phyloP scores from a whole-genome alignment of 176 grass and related monocot species.

The Aegilops speltoides region DNA sequence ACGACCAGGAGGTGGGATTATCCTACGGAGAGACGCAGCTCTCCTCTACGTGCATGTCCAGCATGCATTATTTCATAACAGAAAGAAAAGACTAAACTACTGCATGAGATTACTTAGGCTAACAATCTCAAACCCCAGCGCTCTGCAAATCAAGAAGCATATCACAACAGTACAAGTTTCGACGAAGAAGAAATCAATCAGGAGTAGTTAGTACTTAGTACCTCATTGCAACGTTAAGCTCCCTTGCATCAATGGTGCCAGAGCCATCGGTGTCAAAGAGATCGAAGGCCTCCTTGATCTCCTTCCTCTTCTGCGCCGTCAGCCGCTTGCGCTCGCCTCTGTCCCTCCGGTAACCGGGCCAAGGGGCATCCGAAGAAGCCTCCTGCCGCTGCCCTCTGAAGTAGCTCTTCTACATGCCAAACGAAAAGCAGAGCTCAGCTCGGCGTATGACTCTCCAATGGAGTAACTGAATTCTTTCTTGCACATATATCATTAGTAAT shows the following conservation, averaged over 20 bases:
- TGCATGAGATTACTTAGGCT: too few relatives aligned
- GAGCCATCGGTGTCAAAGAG: slow-evolving; percentile 84
- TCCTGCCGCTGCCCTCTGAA: slow-evolving; percentile 10
- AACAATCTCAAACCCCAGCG: slow-evolving; percentile 88
- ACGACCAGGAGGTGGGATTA: too few relatives aligned
- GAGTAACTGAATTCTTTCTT: too few relatives aligned
- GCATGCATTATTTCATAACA: too few relatives aligned
- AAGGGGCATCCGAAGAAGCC: neutral
- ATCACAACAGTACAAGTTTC: too few relatives aligned
- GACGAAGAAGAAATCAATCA: too few relatives aligned
- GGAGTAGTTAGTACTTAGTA: too few relatives aligned
- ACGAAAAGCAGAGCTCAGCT: neutral
- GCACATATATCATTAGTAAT: too few relatives aligned
- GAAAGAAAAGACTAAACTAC: too few relatives aligned
- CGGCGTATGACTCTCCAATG: neutral
- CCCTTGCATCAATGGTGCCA: slow-evolving; percentile 69
- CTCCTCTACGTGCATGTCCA: too few relatives aligned
- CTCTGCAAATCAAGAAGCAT: slow-evolving; percentile 38
- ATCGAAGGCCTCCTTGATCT: slow-evolving; percentile 81
- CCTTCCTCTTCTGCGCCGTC: slow-evolving; percentile 56
- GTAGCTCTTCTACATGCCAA: slow-evolving; percentile 3
- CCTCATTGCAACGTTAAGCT: too few relatives aligned
- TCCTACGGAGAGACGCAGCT: too few relatives aligned
- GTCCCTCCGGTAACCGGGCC: slow-evolving; percentile 19
- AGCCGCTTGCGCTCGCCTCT: slow-evolving; percentile 37